Evolutionary conservation across 352 stramenopile genomes (phyloP).

Genomic region (Phytophthora lateralis): DNA sequence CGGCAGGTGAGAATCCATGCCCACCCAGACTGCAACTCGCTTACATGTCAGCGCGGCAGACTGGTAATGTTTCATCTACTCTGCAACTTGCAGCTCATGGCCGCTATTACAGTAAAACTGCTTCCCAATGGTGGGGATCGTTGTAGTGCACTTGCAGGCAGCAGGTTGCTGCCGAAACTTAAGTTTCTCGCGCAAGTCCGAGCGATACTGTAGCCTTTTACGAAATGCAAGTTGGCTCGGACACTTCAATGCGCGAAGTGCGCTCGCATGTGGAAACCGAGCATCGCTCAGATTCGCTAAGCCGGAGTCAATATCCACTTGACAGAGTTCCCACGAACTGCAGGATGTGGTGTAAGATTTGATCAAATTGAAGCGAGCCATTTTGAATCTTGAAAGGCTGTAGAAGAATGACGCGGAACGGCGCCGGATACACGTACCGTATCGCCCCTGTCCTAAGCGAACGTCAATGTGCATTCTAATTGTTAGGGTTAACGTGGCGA

Average conservation of each 20-base stretch:
- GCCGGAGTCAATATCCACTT: constrained; percentile 16
- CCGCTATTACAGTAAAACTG: too few species aligned
- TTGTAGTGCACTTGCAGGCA: background rate
- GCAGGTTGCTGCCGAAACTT: too few species aligned
- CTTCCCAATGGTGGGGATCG: background rate
- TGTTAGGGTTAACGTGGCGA: too few species aligned
- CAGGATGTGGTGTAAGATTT: constrained; percentile 25
- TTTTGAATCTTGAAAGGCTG: constrained; percentile 29
- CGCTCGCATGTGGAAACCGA: background rate
- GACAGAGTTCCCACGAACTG: background rate
- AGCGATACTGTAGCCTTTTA: too few species aligned
- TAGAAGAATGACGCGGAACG: background rate
- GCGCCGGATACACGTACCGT: too few species aligned
- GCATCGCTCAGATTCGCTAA: constrained; percentile 13
- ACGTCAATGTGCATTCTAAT: too few species aligned
- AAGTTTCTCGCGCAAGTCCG: too few species aligned
- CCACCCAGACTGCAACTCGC: background rate
- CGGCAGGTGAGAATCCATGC: constrained; percentile 3
- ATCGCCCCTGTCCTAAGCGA: too few species aligned
- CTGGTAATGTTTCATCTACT: too few species aligned
- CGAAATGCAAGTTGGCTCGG: background rate
- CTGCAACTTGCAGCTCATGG: too few species aligned
- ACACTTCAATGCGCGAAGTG: background rate
- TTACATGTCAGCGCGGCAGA: too few species aligned
- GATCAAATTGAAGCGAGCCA: constrained; percentile 2